phyloP scores from a whole-genome alignment of 1,284 basidiomycete species.

The Heterobasidion occidentale region DNA sequence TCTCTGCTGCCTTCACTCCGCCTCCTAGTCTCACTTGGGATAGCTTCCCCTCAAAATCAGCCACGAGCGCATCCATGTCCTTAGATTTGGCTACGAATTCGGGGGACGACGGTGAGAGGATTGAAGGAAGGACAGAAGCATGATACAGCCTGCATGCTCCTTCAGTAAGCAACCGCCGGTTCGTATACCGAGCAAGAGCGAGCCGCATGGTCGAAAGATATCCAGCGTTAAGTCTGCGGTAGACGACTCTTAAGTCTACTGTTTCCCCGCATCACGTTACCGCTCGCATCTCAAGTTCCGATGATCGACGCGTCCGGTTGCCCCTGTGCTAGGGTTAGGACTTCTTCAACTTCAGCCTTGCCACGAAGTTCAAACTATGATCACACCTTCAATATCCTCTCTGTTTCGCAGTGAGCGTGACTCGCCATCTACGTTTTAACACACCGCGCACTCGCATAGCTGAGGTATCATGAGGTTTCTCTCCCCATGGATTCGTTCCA shows the following conservation, averaged over 20 bases:
- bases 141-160: slow-evolving; percentile 36
- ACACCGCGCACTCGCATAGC: too few relatives aligned
- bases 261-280: background rate
- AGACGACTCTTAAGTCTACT: background rate
- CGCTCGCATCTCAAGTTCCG: too few relatives aligned
- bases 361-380: too few relatives aligned
- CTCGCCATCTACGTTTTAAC: too few relatives aligned
- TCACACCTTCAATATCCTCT: too few relatives aligned
- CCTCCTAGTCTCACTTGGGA: slow-evolving; percentile 54
- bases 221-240: background rate
- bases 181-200: background rate
- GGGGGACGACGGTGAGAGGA: slow-evolving; percentile 57
- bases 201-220: background rate
- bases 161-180: background rate
- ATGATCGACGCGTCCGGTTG: background rate
- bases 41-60: slow-evolving; percentile 53
- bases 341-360: too few relatives aligned
- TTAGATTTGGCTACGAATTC: slow-evolving; percentile 61
- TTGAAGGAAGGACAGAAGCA: slow-evolving; percentile 65
- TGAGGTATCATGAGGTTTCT: too few relatives aligned
- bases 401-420: too few relatives aligned
- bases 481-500: too few relatives aligned
- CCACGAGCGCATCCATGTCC: slow-evolving; percentile 62
- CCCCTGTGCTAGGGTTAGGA: too few relatives aligned
- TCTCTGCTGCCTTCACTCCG: slow-evolving; percentile 63